Percentiles rank a stretch among this genome's conserved stretches.
These are phyloP conservation scores for Irpex lacteus DNA, from an alignment of 1,284 basidiomycete genomes.

Conservation along the genomic window DNA sequence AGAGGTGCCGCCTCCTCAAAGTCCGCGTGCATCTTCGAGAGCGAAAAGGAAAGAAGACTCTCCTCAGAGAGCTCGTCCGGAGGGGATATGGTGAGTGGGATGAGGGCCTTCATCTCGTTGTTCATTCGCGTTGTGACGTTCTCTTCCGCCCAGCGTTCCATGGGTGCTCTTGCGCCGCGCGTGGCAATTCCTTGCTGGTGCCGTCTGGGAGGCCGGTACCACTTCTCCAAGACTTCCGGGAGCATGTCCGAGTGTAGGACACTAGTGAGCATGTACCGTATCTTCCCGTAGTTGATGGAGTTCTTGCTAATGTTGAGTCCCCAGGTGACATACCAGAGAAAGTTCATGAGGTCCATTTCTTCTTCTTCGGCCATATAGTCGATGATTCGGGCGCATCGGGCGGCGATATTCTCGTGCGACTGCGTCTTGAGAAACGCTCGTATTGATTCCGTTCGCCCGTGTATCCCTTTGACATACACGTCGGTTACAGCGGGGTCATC, in stretches of 20 bases:
- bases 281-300: too few relatives aligned
- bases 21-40: too few relatives aligned
- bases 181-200: slow-evolving; percentile 13
- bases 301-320: too few relatives aligned
- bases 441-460: too few relatives aligned
- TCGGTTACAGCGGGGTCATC: too few relatives aligned
- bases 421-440: too few relatives aligned
- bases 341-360: too few relatives aligned
- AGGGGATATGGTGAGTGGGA: not conserved
- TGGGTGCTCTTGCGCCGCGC: slow-evolving; percentile 15
- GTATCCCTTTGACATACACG: too few relatives aligned
- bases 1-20: slow-evolving; percentile 15
- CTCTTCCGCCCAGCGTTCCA: slow-evolving; percentile 21
- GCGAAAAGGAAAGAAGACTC: slow-evolving; percentile 1
- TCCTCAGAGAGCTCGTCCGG: slow-evolving; percentile 9
- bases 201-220: slow-evolving; percentile 25
- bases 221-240: slow-evolving; percentile 25
- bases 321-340: too few relatives aligned
- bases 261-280: slow-evolving; percentile 18
- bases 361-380: too few relatives aligned
- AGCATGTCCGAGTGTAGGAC: slow-evolving; percentile 29
- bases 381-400: too few relatives aligned
- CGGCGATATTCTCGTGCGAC: too few relatives aligned
- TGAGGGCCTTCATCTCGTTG: not conserved
- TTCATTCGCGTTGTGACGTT: slow-evolving; percentile 6